A percentile compares a stretch with the other conserved stretches of the same genome.
Evolutionary conservation across 306 rosid genomes (phyloP).

Genomic region (Malus sieversii): DNA sequence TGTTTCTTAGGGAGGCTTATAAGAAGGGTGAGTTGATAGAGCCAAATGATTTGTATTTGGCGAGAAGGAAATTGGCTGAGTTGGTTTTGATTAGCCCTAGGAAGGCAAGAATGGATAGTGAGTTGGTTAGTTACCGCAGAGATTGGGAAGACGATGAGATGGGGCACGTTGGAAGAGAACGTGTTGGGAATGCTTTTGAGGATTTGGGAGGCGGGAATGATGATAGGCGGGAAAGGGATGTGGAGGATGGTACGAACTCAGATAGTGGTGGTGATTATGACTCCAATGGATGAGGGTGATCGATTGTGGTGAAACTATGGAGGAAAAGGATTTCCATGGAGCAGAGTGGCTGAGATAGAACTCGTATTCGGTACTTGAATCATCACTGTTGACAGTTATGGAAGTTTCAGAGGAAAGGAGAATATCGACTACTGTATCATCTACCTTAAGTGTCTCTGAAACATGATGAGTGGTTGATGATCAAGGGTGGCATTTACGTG

Average conservation of each 20-base stretch:
- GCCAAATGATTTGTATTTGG: conserved; percentile 76
- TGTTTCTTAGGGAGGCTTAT: conserved; percentile 80
- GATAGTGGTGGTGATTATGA: conserved; percentile 37
- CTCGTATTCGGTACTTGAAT: background rate
- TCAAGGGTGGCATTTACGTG: background rate
- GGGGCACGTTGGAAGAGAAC: conserved; percentile 30
- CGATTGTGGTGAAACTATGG: conserved; percentile 19
- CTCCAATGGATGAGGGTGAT: conserved; percentile 38
- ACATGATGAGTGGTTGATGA: background rate
- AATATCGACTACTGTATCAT: background rate
- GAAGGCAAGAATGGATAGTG: conserved; percentile 57
- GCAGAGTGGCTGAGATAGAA: background rate
- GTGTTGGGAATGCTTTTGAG: conserved; percentile 31
- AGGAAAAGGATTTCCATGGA: conserved; percentile 15
- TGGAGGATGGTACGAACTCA: conserved; percentile 25
- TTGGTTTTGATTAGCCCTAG: conserved; percentile 67
- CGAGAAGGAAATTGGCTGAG: conserved; percentile 65
- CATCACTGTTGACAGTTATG: background rate
- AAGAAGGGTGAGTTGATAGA: conserved; percentile 65
- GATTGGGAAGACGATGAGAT: conserved; percentile 50
- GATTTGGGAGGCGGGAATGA: conserved; percentile 23
- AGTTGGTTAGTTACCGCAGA: conserved; percentile 54
- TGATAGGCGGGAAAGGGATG: conserved; percentile 16
- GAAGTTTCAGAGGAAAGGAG: background rate
- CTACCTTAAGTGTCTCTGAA: background rate